Percentiles rank a stretch among this genome's conserved stretches.
These are phyloP conservation scores for Sordaria brevicollis DNA, from an alignment of 495 filamentous ascomycete genomes.

Conservation along the genomic window DNA sequence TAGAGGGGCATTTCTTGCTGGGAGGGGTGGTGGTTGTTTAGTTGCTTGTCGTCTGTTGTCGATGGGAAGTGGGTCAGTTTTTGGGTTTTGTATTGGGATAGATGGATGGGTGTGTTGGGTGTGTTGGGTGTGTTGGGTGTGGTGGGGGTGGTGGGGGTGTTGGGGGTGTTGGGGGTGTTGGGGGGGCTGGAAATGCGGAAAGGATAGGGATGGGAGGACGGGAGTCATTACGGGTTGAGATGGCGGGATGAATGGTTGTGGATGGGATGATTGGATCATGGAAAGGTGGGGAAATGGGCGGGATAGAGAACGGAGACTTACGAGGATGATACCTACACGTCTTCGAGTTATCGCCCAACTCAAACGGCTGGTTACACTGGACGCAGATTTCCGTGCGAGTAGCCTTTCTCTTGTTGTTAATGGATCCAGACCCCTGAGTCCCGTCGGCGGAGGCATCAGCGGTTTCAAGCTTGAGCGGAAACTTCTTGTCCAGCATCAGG, in stretches of 20 bases:
- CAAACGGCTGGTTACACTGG: background rate
- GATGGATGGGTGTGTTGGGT: no score
- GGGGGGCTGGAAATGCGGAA: no score
- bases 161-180: no score
- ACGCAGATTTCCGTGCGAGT: background rate
- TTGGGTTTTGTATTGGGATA: no score
- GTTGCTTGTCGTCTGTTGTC: background rate
- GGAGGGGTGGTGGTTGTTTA: background rate
- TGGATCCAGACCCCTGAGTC: background rate
- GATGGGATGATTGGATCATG: no score
- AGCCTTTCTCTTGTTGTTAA: background rate
- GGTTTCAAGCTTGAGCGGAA: background rate
- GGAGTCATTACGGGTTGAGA: no score
- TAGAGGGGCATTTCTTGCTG: background rate
- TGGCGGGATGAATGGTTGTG: no score
- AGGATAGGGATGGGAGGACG: no score
- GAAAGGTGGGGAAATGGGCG: no score
- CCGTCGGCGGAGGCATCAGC: background rate
- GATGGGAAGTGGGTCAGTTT: no score
- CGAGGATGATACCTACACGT: background rate
- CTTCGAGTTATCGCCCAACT: background rate
- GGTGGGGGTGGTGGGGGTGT: no score
- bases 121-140: no score
- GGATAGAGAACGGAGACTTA: background rate
- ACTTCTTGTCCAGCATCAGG: background rate